Evolutionary conservation across 768 basidiomycete species (phyloP), one percentile per base, ranked within the genome.

Genomic region (Nidularia sp.): DNA sequence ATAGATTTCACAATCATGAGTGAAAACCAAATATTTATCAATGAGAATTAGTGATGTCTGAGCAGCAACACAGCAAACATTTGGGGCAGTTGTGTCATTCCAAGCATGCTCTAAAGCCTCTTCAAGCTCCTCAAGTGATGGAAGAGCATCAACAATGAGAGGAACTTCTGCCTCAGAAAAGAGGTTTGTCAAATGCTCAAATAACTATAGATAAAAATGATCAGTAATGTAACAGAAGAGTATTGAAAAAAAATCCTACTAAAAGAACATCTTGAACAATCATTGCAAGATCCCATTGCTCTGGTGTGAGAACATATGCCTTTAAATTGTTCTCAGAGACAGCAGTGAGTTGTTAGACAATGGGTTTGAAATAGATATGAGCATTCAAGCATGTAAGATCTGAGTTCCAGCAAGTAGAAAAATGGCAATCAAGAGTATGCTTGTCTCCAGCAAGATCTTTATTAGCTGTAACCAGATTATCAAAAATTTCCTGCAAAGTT

Each of bases 331-430:
- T 46, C 13, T 41, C 34, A 1, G 51, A 25, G 22, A 29, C 34
- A 7, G 41, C 46, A 13, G 57, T 62, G 29, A 66, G 54, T 36
- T 53, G 39, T 43, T 57, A 42, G 36, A 66, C 56, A 5, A 52
- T 36, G 8, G 9, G 48, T 45, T 58, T 48, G 34, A 67, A 64
- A 34, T 56, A 45, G 7, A 57, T 13, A 52, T 67, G 63, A 10
- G 59, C 53, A 6, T 41, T 48, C 1, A 68, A 54, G 46, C 63
- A 70, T 0, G 34, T 59, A 18, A 64, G 49, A 42, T 70, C 65
- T 9, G 64, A 60, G 50, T 67, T 66, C 66, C 69, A 70, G 2
- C 61, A 49, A 2, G 68, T 69, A 29, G 67, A 59, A 47, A 68
- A 60, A 25, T 56, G 58, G 4, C 57, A 49, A 45, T 52, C 51